A percentile compares a stretch with the other conserved stretches of the same genome.
phyloP scores from a whole-genome alignment of 2,329 filamentous ascomycete genomes.

The Hypoxylon sp. region DNA sequence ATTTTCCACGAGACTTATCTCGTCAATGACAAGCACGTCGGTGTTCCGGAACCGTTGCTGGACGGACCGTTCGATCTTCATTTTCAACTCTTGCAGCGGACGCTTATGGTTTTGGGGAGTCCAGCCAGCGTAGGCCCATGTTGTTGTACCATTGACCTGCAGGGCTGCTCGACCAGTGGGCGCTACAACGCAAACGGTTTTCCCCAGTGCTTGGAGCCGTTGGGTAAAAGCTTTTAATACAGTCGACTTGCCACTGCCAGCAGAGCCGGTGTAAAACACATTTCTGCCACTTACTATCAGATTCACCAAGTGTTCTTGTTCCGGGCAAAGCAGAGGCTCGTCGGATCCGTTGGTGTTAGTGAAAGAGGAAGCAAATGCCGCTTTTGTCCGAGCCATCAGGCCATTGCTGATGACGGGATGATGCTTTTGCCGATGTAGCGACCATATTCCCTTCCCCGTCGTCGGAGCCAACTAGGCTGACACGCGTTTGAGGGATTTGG shows the following conservation, averaged over 20 bases:
- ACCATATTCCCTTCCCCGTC: too few species aligned
- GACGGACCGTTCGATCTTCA: slow-evolving; percentile 45
- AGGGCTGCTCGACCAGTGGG: slow-evolving; percentile 68
- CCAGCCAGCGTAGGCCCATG: slow-evolving; percentile 67
- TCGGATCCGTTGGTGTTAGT: slow-evolving; percentile 4
- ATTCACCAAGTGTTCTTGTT: slow-evolving; percentile 59
- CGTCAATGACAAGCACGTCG: slow-evolving; percentile 69
- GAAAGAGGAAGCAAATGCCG: too few species aligned
- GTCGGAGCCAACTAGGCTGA: too few species aligned
- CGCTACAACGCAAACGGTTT: slow-evolving; percentile 60
- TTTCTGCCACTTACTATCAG: slow-evolving; percentile 61
- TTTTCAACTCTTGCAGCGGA: slow-evolving; percentile 48
- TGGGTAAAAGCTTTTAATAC: slow-evolving; percentile 59
- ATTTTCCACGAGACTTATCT: slow-evolving; percentile 72
- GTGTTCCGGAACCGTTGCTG: slow-evolving; percentile 52
- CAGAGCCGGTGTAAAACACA: slow-evolving; percentile 71
- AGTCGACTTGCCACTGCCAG: slow-evolving; percentile 67
- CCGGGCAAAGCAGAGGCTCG: slow-evolving; percentile 52
- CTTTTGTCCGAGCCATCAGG: too few species aligned
- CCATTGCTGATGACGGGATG: too few species aligned
- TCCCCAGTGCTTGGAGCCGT: slow-evolving; percentile 47
- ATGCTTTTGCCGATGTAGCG: too few species aligned
- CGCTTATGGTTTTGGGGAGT: slow-evolving; percentile 56
- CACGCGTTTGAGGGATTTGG: too few species aligned
- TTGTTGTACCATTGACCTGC: slow-evolving; percentile 64